Evolutionary conservation across 371 early-diverging fungal species (phyloP), one percentile per base, ranked within the genome.

Genomic region (Pancytospora philotis): DNA sequence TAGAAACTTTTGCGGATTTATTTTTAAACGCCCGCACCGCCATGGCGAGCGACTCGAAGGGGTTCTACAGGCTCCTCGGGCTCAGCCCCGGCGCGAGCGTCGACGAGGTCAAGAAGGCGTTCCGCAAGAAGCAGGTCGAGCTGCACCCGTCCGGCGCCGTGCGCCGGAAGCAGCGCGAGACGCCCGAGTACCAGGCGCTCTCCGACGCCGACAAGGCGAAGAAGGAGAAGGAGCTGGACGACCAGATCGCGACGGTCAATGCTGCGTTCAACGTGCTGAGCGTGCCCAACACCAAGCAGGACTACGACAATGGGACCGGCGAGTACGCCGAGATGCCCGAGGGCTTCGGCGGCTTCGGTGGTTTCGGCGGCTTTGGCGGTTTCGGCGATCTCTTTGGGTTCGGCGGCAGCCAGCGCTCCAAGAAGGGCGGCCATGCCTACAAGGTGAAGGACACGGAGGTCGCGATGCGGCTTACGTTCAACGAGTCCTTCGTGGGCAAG

Each of bases 271-370:
- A 62, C 41, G 66, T 73, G 2, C 59, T 81, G 22, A 62, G 51
- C 34, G 68, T 75, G 34, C 71, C 68, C 39, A 62, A 76, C 55
- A 81, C 77, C 58, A 78, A 70, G 53, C 34, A 65, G 32, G 31
- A 58, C 48, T 81, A 81, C 49, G 81, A 81, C 57, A 45, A 49
- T 31, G 81, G 81, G 3, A 62, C 65, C 37, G 73, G 68, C 8
- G 66, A 68, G 13, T 59, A 41, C 39, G 57, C 56, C 36, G 55
- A 49, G 8, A 19, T 56, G n/a, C 55, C 36, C 0, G 76, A 63
- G 10, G 49, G 50, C 1, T 69, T 69, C 35, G 64, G 36, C 45
- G 56, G 19, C 27, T 63, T 58, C 4, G 31, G 35, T 45, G 31
- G 38, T 6, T 50, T 62, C 16, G 60, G 62, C 10, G 68, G 65